Evolutionary conservation across 140 eudicot genomes (phyloP).

Genomic region (Cichorium intybus): DNA sequence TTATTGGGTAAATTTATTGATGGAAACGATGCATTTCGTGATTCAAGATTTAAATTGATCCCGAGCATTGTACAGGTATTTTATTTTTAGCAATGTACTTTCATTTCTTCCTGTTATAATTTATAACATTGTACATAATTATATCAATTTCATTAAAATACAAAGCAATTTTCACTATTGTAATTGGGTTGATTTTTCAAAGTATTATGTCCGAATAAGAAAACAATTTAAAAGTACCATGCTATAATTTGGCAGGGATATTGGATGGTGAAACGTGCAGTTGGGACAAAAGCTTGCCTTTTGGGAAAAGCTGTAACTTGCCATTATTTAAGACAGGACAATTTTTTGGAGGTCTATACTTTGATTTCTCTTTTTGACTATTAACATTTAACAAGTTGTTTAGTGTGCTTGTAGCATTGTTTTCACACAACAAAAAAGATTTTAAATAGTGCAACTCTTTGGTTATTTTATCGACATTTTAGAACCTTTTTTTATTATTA

Average conservation of each 20-base stretch:
- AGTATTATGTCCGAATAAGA: too few relatives aligned
- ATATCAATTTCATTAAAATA: too few relatives aligned
- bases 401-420: too few relatives aligned
- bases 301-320: constrained; percentile 97
- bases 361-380: too few relatives aligned
- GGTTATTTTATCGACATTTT: not conserved
- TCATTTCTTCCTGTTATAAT: too few relatives aligned
- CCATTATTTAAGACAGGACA: constrained; percentile 81
- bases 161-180: too few relatives aligned
- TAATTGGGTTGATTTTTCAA: too few relatives aligned
- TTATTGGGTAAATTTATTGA: constrained; percentile 78
- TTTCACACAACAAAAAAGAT: too few relatives aligned
- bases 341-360: constrained; percentile 75
- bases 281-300: constrained; percentile 93
- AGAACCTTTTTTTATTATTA: not conserved
- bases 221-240: not conserved
- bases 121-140: too few relatives aligned
- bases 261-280: constrained; percentile 99
- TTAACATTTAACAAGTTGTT: too few relatives aligned
- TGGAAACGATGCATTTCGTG: constrained; percentile 83
- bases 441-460: too few relatives aligned
- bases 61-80: constrained; percentile 89
- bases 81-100: not conserved
- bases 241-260: constrained; percentile 60
- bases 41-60: constrained; percentile 86